Base-by-base conservation (phyloP, 2,329 filamentous ascomycete species). In the Phyllosticta citribraziliensis region DNA sequence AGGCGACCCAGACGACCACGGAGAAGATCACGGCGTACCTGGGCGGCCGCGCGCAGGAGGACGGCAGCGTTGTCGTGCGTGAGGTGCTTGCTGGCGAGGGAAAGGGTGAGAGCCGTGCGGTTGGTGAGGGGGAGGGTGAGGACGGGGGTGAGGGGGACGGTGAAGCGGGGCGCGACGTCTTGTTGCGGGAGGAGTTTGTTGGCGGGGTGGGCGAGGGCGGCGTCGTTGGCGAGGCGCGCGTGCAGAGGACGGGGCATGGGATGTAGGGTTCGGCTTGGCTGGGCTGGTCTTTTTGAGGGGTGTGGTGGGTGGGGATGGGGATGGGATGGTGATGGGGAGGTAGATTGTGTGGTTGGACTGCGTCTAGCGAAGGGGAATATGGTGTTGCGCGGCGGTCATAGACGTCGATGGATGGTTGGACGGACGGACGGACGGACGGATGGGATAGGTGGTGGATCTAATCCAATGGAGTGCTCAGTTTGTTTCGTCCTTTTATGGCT, bases 31-130 rank as follows among this genome's bases (percentile, higher is more conserved):
- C 69, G 47, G 63, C 67, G 22, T 68, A 64, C 62, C 62, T 70
- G 1, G 72, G 68, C 22, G 72, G 66, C 10, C 65, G 65, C 24
- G 71, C 69, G 9, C 64, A 62, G 2, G 66, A 70, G 27, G 68
- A 72, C 55, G 71, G 72, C 5, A 69, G 67, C 57, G 70, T 73
- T 14, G 66, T 72, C 5, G 66, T 73, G 20, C 67, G 67, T 59
- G 67, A 71, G 33, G 11, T 14, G 9, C 9, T 40, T 20, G 69
- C 64, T 22, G 63, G 53, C 12, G 63, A 60, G 53, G 56, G 58
- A 50, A 53, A 55, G 19, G 47, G 55, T 40, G 55, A 20, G 25
- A 24, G 33, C 22, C 22, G 22, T 22, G 22, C 22, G 22, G 22
- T 22, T 22, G 59, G 27, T 5, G 52, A 17, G 24, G 56, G 53